phyloP scores from a whole-genome alignment of 768 basidiomycete genomes.

The Sporobolomyces phaffii region DNA sequence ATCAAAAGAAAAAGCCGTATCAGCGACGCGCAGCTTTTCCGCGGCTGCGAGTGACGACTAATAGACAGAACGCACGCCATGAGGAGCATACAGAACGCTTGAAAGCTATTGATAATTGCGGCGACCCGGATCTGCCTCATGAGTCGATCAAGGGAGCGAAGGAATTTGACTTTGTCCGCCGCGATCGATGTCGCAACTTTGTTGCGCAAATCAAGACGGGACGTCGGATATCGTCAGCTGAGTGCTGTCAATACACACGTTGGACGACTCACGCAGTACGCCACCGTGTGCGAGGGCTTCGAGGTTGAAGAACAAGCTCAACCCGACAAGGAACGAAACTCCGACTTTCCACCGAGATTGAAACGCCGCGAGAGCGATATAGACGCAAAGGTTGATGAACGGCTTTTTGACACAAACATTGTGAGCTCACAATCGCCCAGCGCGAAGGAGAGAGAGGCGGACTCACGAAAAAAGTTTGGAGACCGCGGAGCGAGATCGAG shows the following conservation, averaged over 20 bases:
- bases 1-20: not conserved
- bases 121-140: not conserved
- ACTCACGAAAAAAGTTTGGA: constrained; percentile 23
- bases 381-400: constrained; percentile 33
- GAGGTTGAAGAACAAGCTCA: constrained; percentile 24
- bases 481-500: not conserved
- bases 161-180: constrained; percentile 26
- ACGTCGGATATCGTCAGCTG: not conserved
- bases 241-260: too few species aligned
- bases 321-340: constrained; percentile 9
- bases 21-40: too few species aligned
- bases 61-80: not conserved
- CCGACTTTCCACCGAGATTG: constrained; percentile 37
- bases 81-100: not conserved
- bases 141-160: constrained; percentile 33
- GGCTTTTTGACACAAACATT: not conserved
- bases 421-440: too few species aligned
- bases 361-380: constrained; percentile 36
- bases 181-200: constrained; percentile 28
- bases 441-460: too few species aligned
- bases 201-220: too few species aligned
- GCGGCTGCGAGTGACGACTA: too few species aligned
- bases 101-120: not conserved
- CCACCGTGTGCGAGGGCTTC: constrained; percentile 8
- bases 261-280: constrained; percentile 15